These are phyloP conservation scores for Penicillium capsulatum DNA, from an alignment of 2,329 filamentous ascomycete species.

Conservation along the genomic window DNA sequence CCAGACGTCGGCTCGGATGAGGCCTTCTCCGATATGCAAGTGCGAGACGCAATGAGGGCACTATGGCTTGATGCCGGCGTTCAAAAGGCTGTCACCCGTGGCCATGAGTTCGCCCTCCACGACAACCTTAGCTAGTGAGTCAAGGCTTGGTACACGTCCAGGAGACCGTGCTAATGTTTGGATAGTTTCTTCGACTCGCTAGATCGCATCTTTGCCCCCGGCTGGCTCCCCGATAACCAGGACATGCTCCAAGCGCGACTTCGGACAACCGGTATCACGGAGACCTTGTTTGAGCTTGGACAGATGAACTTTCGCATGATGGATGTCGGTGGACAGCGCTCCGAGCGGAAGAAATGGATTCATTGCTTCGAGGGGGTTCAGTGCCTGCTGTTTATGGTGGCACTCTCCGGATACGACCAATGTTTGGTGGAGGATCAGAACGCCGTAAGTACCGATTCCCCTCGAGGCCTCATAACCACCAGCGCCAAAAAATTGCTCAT, in stretches of 20 bases:
- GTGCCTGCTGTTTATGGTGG: conserved; percentile 86
- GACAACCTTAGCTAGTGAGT: conserved; percentile 91
- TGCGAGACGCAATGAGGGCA: conserved; percentile 70
- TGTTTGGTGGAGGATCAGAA: conserved; percentile 95
- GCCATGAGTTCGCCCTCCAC: conserved; percentile 93
- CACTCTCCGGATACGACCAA: conserved; percentile 94
- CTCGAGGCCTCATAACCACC: not conserved
- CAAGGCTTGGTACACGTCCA: conserved; percentile 1
- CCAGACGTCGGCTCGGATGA: conserved; percentile 77
- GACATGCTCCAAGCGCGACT: conserved; percentile 87
- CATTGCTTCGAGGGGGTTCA: conserved; percentile 95
- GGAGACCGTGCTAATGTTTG: conserved; percentile 11
- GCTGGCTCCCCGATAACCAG: conserved; percentile 87
- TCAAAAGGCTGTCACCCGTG: conserved; percentile 81
- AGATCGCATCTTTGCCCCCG: conserved; percentile 68
- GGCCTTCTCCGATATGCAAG: conserved; percentile 61
- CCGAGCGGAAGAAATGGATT: conserved; percentile 96
- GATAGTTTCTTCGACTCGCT: conserved; percentile 76
- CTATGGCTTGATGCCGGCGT: conserved; percentile 83
- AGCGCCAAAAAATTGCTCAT: conserved; percentile 3
- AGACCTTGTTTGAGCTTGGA: conserved; percentile 88
- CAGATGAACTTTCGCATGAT: conserved; percentile 96
- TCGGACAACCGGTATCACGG: conserved; percentile 91
- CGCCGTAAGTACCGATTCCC: conserved; percentile 61
- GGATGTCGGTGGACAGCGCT: conserved; percentile 86